Conservation (phyloP, 169 alveolate species). For the Plasmodium gaboni region DNA sequence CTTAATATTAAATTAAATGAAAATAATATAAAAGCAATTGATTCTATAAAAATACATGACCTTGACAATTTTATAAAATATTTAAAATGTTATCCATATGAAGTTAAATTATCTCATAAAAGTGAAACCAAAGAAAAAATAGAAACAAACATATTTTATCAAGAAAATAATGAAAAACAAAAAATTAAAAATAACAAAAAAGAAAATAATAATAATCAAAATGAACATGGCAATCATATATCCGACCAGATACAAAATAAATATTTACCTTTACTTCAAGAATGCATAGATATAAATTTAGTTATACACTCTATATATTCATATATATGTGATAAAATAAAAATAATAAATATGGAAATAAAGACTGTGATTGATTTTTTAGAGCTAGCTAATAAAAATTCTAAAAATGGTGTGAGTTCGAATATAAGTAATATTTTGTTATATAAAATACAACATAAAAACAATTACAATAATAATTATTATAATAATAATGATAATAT, state of each 20-base stretch:
- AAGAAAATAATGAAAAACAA: not conserved
- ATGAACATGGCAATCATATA: not conserved
- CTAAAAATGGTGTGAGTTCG: not conserved
- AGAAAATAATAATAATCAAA: not conserved
- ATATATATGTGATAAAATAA: conserved; percentile 6
- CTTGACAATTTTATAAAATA: not conserved
- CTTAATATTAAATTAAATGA: conserved; percentile 11
- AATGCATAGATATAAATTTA: not conserved
- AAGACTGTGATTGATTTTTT: conserved; percentile 15
- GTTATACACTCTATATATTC: not conserved
- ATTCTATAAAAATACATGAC: not conserved
- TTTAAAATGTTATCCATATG: not conserved
- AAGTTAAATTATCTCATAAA: not conserved
- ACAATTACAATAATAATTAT: not conserved
- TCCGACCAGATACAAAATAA: too few species aligned
- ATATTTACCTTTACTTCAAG: not conserved
- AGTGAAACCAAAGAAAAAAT: not conserved
- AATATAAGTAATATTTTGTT: not conserved
- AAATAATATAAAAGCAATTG: not conserved
- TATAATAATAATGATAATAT: not conserved
- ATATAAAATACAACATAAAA: not conserved
- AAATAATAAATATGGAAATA: not conserved
- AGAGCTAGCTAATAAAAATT: conserved; percentile 13
- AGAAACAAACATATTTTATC: not conserved
- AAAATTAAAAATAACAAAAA: not conserved